Percentiles rank a stretch among this genome's conserved stretches.
These are phyloP conservation scores for Ogataea methylovora DNA, from an alignment of 805 yeast species.

Conservation along the genomic window DNA sequence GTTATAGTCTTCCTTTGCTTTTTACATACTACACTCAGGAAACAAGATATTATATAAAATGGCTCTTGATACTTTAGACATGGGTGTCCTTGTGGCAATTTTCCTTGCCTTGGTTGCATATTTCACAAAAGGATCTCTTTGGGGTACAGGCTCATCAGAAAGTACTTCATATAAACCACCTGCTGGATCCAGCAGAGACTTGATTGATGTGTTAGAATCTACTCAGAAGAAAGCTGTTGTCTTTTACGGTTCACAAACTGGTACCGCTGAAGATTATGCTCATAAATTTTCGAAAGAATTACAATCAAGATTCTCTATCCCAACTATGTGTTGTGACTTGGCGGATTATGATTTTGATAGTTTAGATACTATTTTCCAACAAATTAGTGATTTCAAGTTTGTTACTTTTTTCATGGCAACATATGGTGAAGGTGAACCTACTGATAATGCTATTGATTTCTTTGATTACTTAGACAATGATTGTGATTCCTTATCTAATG, in stretches of 20 bases:
- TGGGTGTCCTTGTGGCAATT: constrained; percentile 57
- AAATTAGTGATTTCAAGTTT: constrained; percentile 45
- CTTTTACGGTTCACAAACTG: constrained; percentile 93
- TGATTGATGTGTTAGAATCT: constrained; percentile 46
- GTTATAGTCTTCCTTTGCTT: too few species aligned
- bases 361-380: constrained; percentile 53
- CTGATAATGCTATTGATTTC: constrained; percentile 86
- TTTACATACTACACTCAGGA: too few species aligned
- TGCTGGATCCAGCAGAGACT: constrained; percentile 31
- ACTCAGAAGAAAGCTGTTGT: constrained; percentile 72
- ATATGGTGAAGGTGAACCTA: constrained; percentile 98
- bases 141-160: constrained; percentile 26
- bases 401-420: constrained; percentile 60
- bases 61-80: constrained; percentile 69
- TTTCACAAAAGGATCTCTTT: constrained; percentile 54
- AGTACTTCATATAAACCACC: constrained; percentile 6
- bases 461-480: constrained; percentile 60
- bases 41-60: constrained; percentile 16
- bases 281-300: constrained; percentile 85
- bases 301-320: constrained; percentile 70
- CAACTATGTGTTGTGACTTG: constrained; percentile 79
- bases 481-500: constrained; percentile 40
- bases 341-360: constrained; percentile 84
- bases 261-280: constrained; percentile 97
- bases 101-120: constrained; percentile 60